These are phyloP conservation scores for Gossypium rotundifolium DNA, from an alignment of 345 rosid genomes.

Conservation along the genomic window DNA sequence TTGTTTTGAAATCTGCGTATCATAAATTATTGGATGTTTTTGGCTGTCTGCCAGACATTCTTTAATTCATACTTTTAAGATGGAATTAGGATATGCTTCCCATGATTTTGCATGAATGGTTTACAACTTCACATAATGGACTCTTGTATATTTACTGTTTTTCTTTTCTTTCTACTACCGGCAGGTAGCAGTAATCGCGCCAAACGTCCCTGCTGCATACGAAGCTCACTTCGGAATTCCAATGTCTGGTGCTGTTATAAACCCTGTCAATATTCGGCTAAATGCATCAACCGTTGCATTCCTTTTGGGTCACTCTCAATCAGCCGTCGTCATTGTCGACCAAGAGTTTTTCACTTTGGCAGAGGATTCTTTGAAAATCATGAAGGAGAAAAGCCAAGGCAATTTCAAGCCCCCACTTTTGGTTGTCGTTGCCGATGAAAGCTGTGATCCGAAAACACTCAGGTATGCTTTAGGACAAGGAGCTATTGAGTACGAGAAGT, in stretches of 20 bases:
- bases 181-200: slow-evolving; percentile 92
- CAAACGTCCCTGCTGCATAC: slow-evolving; percentile 75
- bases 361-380: slow-evolving; percentile 63
- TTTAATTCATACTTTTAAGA: background rate
- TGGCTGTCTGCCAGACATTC: background rate
- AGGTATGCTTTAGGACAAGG: slow-evolving; percentile 55
- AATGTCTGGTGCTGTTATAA: slow-evolving; percentile 88
- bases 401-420: slow-evolving; percentile 51
- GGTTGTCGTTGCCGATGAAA: slow-evolving; percentile 67
- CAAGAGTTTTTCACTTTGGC: slow-evolving; percentile 72
- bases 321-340: slow-evolving; percentile 70
- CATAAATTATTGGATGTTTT: background rate
- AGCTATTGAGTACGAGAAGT: slow-evolving; percentile 74
- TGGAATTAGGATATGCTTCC: background rate
- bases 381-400: slow-evolving; percentile 37
- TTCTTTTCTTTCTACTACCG: background rate
- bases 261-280: slow-evolving; percentile 70
- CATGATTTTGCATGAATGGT: background rate
- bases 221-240: slow-evolving; percentile 96
- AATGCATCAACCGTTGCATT: slow-evolving; percentile 71
- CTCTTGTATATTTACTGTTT: background rate
- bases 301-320: slow-evolving; percentile 66
- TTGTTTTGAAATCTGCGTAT: background rate
- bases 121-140: background rate
- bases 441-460: slow-evolving; percentile 52